Base-by-base conservation (phyloP, 495 filamentous ascomycete species). In the Penicillium bovifimosum region DNA sequence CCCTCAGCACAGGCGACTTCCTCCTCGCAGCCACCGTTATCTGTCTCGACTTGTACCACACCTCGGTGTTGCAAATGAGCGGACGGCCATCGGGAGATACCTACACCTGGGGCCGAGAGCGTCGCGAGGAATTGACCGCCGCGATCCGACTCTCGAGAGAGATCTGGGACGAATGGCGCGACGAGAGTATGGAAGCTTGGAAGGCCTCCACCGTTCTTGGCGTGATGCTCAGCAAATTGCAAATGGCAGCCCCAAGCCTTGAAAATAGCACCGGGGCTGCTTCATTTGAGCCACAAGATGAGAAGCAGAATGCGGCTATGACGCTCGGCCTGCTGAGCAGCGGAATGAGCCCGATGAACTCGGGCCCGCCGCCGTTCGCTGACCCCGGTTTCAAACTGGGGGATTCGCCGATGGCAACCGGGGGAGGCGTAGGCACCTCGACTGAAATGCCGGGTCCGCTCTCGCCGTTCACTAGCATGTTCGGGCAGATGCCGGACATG, bases 21-120 rank as follows among this genome's bases (percentile, higher is more conserved):
- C 71, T 96, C 7, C 83, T 96, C 18, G 90, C 90, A 9, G 90
- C 87, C 8, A 96, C 95, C 78, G 83, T 96, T 41, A 77, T 96
- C 17, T 83, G 82, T 56, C 76, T 96, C n/a, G 91, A 97, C 58
- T 78, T 97, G n/a, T 67, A 74, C 41, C 69, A 76, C 28, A 62
- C 63, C 10, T 50, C 65, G 35, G 66, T 66, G 46, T 43, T 71
- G 14, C 71, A 72, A 36, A 59, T 63, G n/a, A 59, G 64, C 8
- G 68, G 67, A 28, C 64, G 68, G 50, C 55, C 67, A 47, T 72
- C 78, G n/a, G 70, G 69, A 14, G 80, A 84, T 57, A 64, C 75
- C 10, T 82, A 81, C 59, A 82, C 81, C 39, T 93, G 84, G 83
- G 85, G 81, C 9, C 62, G 62, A 44, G 85, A 90, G 62, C 81